Evolutionary conservation across 1,139 yeast species (phyloP), one percentile per base, ranked within the genome.

Genomic region (Yarrowia galli): DNA sequence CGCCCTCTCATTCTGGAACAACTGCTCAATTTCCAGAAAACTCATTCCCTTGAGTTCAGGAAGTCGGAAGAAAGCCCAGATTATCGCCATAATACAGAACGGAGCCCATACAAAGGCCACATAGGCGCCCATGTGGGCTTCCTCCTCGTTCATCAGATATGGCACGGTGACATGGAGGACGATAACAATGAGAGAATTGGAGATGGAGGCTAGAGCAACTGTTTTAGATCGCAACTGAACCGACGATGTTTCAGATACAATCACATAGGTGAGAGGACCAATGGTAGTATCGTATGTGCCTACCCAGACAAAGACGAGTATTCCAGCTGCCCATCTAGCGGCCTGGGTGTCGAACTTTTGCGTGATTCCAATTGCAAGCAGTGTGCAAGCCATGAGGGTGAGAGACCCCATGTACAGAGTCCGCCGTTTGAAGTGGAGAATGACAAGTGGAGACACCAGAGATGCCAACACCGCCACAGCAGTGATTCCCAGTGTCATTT

Each of bases 41-140:
- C 42, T 18, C 28, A 51, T 12, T 1, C 56, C 56, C 56, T 51
- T 51, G 28, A 51, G 40, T 8, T 51, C 56, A 3, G 56, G 56
- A 6, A 51, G 28, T 35, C 56, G 13, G 42, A 51, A 51, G 3
- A 5, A 51, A 13, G 25, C 56, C 56, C 56, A 51, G 2, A 51
- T 15, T 1, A 51, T 13, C 7, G 56, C 25, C 1, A 32, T 3
- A 13, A 51, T 3, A 20, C 56, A 51, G 8, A 7, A 20, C 1
- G 42, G 42, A 20, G 8, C 56, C 2, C 15, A 51, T 3, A 51
- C 20, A 20, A 32, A 51, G 7, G 42, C 56, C 7, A 51, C 18
- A 5, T 18, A 13, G 18, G 23, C 56, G 1, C 42, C 25, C 56
- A 51, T 32, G 15, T 51, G 13, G 7, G 56, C 42, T 13, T 51